Conservation (phyloP, 2,329 filamentous ascomycete genomes). For the Clarireedia homoeocarpa region DNA sequence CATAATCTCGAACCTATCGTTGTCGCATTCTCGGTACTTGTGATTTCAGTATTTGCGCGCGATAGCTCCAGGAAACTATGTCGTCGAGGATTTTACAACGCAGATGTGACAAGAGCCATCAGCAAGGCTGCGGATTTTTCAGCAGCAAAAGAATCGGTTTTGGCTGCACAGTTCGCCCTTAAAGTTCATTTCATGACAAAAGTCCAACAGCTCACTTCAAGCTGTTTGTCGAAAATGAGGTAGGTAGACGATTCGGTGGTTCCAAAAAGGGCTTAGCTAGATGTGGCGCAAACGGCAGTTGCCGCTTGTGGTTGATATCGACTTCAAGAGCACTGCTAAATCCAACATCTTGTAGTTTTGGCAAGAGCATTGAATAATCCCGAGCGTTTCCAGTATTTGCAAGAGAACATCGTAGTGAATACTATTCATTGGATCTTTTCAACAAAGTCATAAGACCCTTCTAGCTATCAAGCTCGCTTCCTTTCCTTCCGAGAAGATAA, state of each 20-base stretch:
- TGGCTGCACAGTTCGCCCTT: no score
- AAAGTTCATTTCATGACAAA: no score
- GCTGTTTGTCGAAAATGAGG: not conserved
- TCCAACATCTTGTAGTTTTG: not conserved
- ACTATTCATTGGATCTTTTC: no score
- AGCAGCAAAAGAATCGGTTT: no score
- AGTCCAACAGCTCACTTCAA: not conserved
- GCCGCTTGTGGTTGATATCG: not conserved
- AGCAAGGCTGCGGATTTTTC: not conserved
- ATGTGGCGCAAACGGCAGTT: not conserved
- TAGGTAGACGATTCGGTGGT: not conserved
- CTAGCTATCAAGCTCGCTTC: no score
- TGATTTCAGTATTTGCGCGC: no score
- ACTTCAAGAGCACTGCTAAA: not conserved
- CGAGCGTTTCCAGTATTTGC: no score
- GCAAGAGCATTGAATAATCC: not conserved
- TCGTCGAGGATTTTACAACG: not conserved
- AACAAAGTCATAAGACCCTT: no score
- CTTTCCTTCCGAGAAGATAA: not conserved
- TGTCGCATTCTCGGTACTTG: constrained; percentile 13
- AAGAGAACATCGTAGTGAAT: no score
- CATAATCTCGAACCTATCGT: constrained; percentile 18
- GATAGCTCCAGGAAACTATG: no score
- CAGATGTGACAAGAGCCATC: not conserved
- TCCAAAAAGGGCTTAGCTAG: not conserved